phyloP scores from a whole-genome alignment of 2,329 filamentous ascomycete species.

The Thermoascus crustaceus region DNA sequence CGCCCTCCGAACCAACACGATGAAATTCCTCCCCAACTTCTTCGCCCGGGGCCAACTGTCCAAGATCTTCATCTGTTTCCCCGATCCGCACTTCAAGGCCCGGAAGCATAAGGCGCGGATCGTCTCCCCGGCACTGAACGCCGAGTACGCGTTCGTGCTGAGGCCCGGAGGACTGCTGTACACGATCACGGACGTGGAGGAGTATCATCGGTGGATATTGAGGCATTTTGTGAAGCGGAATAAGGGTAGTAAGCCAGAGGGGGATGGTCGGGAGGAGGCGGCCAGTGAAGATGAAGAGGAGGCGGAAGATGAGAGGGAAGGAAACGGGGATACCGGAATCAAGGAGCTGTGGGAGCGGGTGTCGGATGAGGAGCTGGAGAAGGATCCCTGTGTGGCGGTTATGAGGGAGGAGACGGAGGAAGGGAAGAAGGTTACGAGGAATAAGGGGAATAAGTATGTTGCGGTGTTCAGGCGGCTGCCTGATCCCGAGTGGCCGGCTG shows the following conservation, averaged over 20 bases:
- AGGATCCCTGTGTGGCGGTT: conserved; percentile 51
- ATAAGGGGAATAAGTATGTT: conserved; percentile 83
- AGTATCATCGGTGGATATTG: conserved; percentile 90
- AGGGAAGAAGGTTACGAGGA: conserved; percentile 90
- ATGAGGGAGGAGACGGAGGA: conserved; percentile 82
- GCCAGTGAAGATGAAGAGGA: conserved; percentile 64
- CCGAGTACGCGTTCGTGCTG: conserved; percentile 86
- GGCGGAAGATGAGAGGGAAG: conserved; percentile 72
- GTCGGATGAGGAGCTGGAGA: conserved; percentile 45
- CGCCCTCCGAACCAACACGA: conserved; percentile 85
- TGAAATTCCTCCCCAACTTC: conserved; percentile 99
- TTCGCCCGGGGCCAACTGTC: conserved; percentile 72
- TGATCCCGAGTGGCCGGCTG: conserved; percentile 65
- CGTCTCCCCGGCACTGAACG: conserved; percentile 76
- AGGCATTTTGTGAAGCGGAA: conserved; percentile 63
- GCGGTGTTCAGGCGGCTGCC: conserved; percentile 75
- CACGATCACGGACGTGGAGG: conserved; percentile 95
- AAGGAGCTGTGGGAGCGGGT: conserved; percentile 65
- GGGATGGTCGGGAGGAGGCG: conserved; percentile 46
- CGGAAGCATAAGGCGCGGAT: conserved; percentile 96
- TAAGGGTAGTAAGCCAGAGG: too few species aligned
- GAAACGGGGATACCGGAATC: conserved; percentile 51
- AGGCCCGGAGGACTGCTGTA: conserved; percentile 80
- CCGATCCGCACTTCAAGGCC: conserved; percentile 95
- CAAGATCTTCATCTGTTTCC: conserved; percentile 97